These are phyloP conservation scores for Datura wrightii DNA, from an alignment of 257 asterid genomes.

Conservation along the genomic window DNA sequence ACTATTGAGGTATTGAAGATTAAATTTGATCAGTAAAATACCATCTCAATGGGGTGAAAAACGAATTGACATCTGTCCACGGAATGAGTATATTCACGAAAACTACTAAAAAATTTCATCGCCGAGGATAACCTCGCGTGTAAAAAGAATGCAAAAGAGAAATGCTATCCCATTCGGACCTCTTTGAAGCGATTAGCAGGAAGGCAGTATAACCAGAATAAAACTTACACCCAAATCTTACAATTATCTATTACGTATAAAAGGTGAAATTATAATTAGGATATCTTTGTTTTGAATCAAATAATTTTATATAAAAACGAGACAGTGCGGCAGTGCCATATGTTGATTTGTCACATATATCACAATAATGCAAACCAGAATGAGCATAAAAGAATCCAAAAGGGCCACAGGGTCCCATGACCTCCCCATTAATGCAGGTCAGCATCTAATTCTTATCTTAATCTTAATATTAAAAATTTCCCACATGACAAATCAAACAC, in stretches of 20 bases:
- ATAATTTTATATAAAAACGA: not conserved
- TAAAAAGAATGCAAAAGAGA: too few species aligned
- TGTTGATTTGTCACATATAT: slow-evolving; percentile 18
- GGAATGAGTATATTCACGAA: too few species aligned
- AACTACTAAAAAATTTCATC: too few species aligned
- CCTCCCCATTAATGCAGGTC: slow-evolving; percentile 50
- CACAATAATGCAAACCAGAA: slow-evolving; percentile 23
- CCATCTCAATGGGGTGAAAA: too few species aligned
- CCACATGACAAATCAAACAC: slow-evolving; percentile 38
- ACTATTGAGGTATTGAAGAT: not conserved
- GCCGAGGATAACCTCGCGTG: too few species aligned
- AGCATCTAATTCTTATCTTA: slow-evolving; percentile 41
- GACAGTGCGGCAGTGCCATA: slow-evolving; percentile 31
- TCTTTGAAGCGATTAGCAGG: too few species aligned
- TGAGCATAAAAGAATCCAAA: not conserved
- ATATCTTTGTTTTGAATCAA: too few species aligned
- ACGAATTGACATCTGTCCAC: too few species aligned
- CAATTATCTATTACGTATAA: not conserved
- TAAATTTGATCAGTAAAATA: not conserved
- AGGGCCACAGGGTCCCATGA: slow-evolving; percentile 36
- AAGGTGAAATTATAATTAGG: not conserved
- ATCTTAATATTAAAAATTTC: not conserved
- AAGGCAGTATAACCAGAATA: not conserved
- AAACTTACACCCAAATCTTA: not conserved
- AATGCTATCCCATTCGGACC: too few species aligned